Percentiles rank a stretch among this genome's conserved stretches.
Evolutionary conservation across 768 basidiomycete species (phyloP).

Genomic region (Psilocybe sp.): DNA sequence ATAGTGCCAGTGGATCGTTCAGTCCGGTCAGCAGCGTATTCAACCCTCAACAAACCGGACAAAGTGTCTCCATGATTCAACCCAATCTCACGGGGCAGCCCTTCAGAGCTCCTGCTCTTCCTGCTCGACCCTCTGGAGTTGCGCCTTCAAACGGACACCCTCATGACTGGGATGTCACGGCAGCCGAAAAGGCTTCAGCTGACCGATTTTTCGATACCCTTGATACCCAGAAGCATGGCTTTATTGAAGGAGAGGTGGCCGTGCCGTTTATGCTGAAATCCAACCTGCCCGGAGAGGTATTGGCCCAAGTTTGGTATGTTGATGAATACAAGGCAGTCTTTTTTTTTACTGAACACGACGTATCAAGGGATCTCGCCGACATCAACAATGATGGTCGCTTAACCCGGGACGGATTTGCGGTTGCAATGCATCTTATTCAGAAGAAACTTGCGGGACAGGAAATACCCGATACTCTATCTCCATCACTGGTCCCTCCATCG

Average conservation of each 20-base stretch:
- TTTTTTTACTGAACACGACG: constrained; percentile 2
- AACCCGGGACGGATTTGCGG: constrained; percentile 90
- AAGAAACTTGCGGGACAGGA: constrained; percentile 78
- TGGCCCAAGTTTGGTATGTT: constrained; percentile 90
- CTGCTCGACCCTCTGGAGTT: constrained; percentile 34
- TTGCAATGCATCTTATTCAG: constrained; percentile 93
- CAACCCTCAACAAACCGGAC: constrained; percentile 67
- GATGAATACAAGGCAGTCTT: background rate
- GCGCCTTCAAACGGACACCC: constrained; percentile 23
- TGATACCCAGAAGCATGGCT: constrained; percentile 72
- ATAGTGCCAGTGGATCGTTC: constrained; percentile 45
- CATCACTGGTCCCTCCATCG: constrained; percentile 77
- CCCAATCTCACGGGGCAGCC: constrained; percentile 45
- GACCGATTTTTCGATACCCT: constrained; percentile 83
- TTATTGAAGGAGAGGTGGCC: constrained; percentile 89
- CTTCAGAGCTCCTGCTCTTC: constrained; percentile 31
- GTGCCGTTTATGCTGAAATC: constrained; percentile 96
- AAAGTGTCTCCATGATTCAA: constrained; percentile 37
- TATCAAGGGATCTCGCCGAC: constrained; percentile 86
- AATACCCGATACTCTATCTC: constrained; percentile 68
- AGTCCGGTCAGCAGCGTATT: constrained; percentile 50
- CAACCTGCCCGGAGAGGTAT: constrained; percentile 70
- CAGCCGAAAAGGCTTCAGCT: constrained; percentile 71
- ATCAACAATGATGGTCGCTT: constrained; percentile 84
- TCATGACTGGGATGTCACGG: constrained; percentile 76